Evolutionary conservation across 352 stramenopile genomes (phyloP).

Genomic region (Halophytophthora polymorphica): DNA sequence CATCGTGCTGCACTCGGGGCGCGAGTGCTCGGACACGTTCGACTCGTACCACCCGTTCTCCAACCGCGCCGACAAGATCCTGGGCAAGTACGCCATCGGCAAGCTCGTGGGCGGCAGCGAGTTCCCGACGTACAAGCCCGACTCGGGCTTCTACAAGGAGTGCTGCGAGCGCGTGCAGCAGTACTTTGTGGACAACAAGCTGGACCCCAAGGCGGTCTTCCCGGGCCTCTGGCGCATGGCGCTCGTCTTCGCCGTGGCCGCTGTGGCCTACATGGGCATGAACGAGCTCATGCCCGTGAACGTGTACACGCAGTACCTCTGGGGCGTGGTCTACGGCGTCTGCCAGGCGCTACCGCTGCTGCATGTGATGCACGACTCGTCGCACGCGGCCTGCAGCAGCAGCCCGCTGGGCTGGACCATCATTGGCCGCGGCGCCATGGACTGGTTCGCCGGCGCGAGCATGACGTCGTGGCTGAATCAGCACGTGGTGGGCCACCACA

Average conservation of each 20-base stretch:
- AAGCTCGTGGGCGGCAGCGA: constrained; percentile 73
- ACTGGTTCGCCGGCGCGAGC: constrained; percentile 90
- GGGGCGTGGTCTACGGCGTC: constrained; percentile 82
- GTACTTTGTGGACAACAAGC: constrained; percentile 90
- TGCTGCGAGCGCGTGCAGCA: constrained; percentile 76
- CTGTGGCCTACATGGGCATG: constrained; percentile 75
- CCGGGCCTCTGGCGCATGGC: constrained; percentile 86
- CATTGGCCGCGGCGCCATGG: constrained; percentile 80
- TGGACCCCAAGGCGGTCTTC: constrained; percentile 82
- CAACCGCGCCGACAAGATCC: constrained; percentile 73
- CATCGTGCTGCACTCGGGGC: constrained; percentile 73
- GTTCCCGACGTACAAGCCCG: constrained; percentile 89
- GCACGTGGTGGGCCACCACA: constrained; percentile 95
- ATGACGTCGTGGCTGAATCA: constrained; percentile 95
- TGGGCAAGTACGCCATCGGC: constrained; percentile 85
- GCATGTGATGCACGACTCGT: constrained; percentile 93
- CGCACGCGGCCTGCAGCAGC: constrained; percentile 87
- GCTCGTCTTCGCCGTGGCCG: constrained; percentile 67
- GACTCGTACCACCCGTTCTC: constrained; percentile 91
- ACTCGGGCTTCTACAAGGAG: constrained; percentile 90
- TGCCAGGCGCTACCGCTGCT: constrained; percentile 88
- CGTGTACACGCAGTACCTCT: constrained; percentile 60
- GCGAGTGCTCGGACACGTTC: constrained; percentile 88
- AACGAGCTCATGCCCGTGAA: constrained; percentile 57
- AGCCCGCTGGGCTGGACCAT: constrained; percentile 68